Conservation (phyloP, 2,329 filamentous ascomycete species). For the Colletotrichum lupini region DNA sequence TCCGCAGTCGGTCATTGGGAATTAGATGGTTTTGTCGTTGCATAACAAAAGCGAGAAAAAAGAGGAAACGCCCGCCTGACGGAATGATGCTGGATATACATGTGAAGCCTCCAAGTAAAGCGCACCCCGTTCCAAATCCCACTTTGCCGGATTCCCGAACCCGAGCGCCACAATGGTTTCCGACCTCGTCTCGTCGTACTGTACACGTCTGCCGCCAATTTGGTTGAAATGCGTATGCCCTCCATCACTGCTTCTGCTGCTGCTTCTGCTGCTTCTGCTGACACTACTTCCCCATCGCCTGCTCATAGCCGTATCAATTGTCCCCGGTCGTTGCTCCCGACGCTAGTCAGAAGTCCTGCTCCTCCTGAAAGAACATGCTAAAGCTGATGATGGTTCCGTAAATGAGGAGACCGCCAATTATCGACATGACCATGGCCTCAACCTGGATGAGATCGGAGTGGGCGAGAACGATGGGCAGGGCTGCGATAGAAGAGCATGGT, state of each 20-base stretch:
- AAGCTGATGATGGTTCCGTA: conserved; percentile 99
- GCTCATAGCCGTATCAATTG: neutral
- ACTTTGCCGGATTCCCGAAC: conserved; percentile 17
- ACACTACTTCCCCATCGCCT: neutral
- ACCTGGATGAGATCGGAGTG: conserved; percentile 85
- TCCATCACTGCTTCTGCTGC: neutral
- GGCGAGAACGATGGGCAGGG: conserved; percentile 87
- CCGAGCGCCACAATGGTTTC: conserved; percentile 21
- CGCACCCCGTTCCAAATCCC: conserved; percentile 10
- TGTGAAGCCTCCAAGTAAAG: conserved; percentile 11
- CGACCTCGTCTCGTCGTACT: conserved; percentile 24
- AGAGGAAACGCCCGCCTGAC: conserved; percentile 29
- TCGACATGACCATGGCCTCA: conserved; percentile 94
- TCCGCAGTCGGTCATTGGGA: neutral
- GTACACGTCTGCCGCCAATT: conserved; percentile 24
- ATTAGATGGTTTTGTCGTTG: conserved; percentile 17
- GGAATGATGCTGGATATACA: conserved; percentile 35
- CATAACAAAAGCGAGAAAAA: conserved; percentile 4
- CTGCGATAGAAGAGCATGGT: conserved; percentile 55
- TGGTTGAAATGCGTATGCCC: neutral
- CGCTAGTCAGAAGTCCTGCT: conserved; percentile 84
- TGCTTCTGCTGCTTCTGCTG: neutral
- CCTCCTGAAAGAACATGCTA: conserved; percentile 97
- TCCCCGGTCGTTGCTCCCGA: neutral
- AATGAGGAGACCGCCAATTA: conserved; percentile 91